Evolutionary conservation across 768 basidiomycete species (phyloP).

Genomic region (Peribolospora kevripleyi): DNA sequence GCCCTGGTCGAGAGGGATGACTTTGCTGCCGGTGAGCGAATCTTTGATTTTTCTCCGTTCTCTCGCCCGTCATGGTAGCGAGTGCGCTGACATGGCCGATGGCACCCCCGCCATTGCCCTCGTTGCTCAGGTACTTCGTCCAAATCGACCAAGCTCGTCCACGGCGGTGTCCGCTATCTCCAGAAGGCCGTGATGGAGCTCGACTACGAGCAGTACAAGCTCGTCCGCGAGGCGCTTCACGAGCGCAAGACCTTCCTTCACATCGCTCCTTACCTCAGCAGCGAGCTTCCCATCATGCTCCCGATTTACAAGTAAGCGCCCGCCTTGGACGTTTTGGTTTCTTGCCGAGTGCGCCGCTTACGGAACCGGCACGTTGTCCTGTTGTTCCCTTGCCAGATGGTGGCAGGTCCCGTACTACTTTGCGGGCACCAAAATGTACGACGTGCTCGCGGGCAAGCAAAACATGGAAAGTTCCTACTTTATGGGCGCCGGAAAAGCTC

Average conservation of each 20-base stretch:
- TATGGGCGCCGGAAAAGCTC: constrained; percentile 77
- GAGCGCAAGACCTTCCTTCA: constrained; percentile 84
- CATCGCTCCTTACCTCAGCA: constrained; percentile 76
- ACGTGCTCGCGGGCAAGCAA: constrained; percentile 76
- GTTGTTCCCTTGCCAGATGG: constrained; percentile 28
- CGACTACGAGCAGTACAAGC: constrained; percentile 89
- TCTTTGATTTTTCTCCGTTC: background rate
- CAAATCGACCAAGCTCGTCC: constrained; percentile 93
- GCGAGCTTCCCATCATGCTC: constrained; percentile 89
- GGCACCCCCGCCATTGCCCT: background rate
- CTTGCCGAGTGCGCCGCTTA: background rate
- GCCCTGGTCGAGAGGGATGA: constrained; percentile 83
- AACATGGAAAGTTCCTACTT: constrained; percentile 91
- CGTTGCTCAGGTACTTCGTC: constrained; percentile 53
- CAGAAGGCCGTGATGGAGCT: constrained; percentile 90
- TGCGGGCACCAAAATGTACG: constrained; percentile 88
- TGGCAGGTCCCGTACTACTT: constrained; percentile 97
- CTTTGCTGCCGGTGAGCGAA: constrained; percentile 48
- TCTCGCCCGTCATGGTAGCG: background rate
- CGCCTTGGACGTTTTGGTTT: background rate
- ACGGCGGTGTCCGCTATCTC: constrained; percentile 89
- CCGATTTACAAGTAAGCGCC: constrained; percentile 64
- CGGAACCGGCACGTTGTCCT: background rate
- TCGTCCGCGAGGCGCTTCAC: constrained; percentile 80
- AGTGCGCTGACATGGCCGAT: background rate